phyloP scores from a whole-genome alignment of 257 asterid species.

The Solanum appendiculatum region DNA sequence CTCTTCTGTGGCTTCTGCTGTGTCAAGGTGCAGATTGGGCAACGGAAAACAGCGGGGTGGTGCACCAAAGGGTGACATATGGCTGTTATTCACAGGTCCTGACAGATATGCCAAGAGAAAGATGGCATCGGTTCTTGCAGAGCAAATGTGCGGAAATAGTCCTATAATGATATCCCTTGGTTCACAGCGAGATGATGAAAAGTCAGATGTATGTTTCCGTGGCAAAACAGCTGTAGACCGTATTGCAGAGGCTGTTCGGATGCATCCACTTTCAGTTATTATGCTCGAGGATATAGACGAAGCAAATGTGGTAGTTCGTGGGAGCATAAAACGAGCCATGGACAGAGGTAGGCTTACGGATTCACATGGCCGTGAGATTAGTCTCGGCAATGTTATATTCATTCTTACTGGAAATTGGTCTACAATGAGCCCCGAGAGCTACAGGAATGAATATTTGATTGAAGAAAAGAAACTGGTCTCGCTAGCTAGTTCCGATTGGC shows the following conservation, averaged over 20 bases:
- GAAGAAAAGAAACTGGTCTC: slow-evolving; percentile 41
- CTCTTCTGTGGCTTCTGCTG: slow-evolving; percentile 58
- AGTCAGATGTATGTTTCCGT: slow-evolving; percentile 33
- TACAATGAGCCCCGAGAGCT: slow-evolving; percentile 17
- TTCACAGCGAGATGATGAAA: slow-evolving; percentile 37
- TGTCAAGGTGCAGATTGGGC: slow-evolving; percentile 57
- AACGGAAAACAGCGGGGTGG: slow-evolving; percentile 44
- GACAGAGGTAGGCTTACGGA: slow-evolving; percentile 70
- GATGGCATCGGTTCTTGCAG: slow-evolving; percentile 70
- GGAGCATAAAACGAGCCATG: slow-evolving; percentile 52
- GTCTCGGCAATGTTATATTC: slow-evolving; percentile 74
- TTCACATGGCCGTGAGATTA: slow-evolving; percentile 80
- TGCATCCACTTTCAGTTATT: slow-evolving; percentile 69
- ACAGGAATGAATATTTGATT: slow-evolving; percentile 17
- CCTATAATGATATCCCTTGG: slow-evolving; percentile 55
- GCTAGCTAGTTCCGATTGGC: slow-evolving; percentile 44
- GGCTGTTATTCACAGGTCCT: slow-evolving; percentile 86
- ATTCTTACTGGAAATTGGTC: slow-evolving; percentile 86
- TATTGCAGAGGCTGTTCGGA: slow-evolving; percentile 62
- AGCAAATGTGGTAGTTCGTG: slow-evolving; percentile 50
- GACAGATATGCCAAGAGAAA: slow-evolving; percentile 75
- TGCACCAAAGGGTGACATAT: slow-evolving; percentile 64
- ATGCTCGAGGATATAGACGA: slow-evolving; percentile 81
- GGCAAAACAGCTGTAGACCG: slow-evolving; percentile 80
- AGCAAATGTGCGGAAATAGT: slow-evolving; percentile 50